These are phyloP conservation scores for Aspergillus tubingensis DNA, from an alignment of 2,329 filamentous ascomycete genomes.

Conservation along the genomic window DNA sequence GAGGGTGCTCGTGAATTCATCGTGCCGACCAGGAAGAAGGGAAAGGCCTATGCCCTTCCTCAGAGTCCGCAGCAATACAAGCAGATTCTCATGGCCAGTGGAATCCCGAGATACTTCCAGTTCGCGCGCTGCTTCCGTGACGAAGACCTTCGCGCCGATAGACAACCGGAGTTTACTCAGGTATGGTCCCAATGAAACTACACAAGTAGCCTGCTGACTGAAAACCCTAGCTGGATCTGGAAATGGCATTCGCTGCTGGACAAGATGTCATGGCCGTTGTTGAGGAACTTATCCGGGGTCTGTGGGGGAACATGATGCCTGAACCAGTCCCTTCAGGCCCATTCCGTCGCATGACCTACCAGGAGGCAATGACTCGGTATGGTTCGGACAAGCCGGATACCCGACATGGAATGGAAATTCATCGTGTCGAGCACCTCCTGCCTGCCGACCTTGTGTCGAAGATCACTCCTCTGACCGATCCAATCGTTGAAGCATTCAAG, in stretches of 20 bases:
- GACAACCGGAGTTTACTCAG: conserved; percentile 96
- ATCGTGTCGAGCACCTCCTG: conserved; percentile 63
- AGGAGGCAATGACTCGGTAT: conserved; percentile 74
- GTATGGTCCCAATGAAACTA: conserved; percentile 45
- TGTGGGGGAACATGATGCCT: conserved; percentile 56
- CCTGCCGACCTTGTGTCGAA: conserved; percentile 68
- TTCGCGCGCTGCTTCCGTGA: conserved; percentile 95
- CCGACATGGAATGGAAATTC: conserved; percentile 70
- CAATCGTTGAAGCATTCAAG: conserved; percentile 74
- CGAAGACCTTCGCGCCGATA: conserved; percentile 86
- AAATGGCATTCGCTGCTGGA: conserved; percentile 82
- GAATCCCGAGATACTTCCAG: conserved; percentile 81
- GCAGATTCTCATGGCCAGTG: conserved; percentile 93
- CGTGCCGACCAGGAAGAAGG: conserved; percentile 77
- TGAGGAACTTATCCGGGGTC: conserved; percentile 52
- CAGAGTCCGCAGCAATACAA: conserved; percentile 99
- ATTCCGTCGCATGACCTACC: conserved; percentile 68
- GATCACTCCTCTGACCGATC: conserved; percentile 68
- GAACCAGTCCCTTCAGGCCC: conserved; percentile 45
- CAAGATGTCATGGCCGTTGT: conserved; percentile 66
- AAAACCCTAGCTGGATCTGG: conserved; percentile 73
- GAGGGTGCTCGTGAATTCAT: conserved; percentile 94
- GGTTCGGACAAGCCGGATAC: conserved; percentile 93
- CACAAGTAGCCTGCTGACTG: neutral
- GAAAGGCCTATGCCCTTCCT: conserved; percentile 83